Evolutionary conservation across 176 grass and related monocot genomes (phyloP).

Genomic region (Bonia amplexicaulis): DNA sequence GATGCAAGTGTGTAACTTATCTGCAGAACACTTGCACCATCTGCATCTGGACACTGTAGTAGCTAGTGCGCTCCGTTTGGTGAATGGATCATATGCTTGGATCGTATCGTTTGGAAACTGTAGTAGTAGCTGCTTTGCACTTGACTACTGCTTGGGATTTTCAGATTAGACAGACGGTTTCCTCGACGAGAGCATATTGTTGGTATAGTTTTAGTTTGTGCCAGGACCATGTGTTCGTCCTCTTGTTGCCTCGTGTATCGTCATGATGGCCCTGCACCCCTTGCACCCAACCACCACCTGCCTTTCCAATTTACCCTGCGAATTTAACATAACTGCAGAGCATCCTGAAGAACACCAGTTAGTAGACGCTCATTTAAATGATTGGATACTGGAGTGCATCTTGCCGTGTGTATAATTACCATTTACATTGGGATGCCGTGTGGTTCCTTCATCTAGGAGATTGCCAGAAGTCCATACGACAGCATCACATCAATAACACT

Average conservation of each 20-base stretch:
- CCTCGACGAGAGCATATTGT: not conserved
- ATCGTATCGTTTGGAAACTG: not conserved
- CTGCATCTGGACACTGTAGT: not conserved
- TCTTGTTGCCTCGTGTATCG: conserved; percentile 6
- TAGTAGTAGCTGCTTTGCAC: not conserved
- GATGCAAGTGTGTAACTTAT: not conserved
- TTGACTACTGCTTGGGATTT: not conserved
- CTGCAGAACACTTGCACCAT: not conserved
- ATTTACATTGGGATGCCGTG: not conserved
- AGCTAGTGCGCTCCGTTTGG: not conserved
- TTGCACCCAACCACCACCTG: not conserved
- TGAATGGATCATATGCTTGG: not conserved
- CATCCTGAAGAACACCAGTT: not conserved
- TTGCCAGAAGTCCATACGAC: not conserved
- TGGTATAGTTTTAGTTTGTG: not conserved
- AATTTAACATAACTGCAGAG: not conserved
- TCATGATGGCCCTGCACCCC: not conserved
- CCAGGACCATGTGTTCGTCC: not conserved
- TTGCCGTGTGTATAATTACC: not conserved
- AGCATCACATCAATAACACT: not conserved
- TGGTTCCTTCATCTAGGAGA: not conserved
- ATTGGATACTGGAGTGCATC: not conserved
- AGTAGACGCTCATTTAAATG: not conserved
- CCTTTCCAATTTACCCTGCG: not conserved
- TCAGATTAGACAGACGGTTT: not conserved